A percentile compares a stretch with the other conserved stretches of the same genome.
phyloP scores from a whole-genome alignment of 345 rosid genomes.

The Corymbia maculata region DNA sequence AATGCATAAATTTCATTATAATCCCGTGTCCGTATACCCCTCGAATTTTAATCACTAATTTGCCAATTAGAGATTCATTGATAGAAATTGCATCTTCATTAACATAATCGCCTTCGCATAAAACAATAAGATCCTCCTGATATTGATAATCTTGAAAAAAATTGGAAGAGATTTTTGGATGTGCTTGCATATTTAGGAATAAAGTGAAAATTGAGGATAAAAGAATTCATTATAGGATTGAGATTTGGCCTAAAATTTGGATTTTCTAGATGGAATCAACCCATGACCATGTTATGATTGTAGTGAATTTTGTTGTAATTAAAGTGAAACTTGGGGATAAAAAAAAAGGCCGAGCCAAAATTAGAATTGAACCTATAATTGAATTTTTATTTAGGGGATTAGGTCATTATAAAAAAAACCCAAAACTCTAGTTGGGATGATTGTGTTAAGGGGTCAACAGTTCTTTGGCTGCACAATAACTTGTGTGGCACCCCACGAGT shows the following conservation, averaged over 20 bases:
- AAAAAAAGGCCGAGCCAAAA: neutral
- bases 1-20: too few relatives aligned
- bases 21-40: accelerated
- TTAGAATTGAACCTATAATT: neutral
- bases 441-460: too few relatives aligned
- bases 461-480: too few relatives aligned
- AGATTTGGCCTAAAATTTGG: neutral
- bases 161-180: neutral
- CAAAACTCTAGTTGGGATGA: too few relatives aligned
- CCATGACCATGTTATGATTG: neutral
- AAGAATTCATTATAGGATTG: neutral
- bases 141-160: too few relatives aligned
- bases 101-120: neutral
- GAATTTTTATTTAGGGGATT: neutral
- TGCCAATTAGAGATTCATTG: neutral
- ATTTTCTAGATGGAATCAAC: neutral
- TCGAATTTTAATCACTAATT: too few relatives aligned
- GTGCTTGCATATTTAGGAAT: neutral
- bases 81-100: neutral
- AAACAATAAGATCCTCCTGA: neutral
- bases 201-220: neutral
- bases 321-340: neutral
- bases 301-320: neutral
- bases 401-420: neutral
- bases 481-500: too few relatives aligned